A percentile compares a stretch with the other conserved stretches of the same genome.
phyloP scores from a whole-genome alignment of 1,284 basidiomycete species.

The Golubevia sp. region DNA sequence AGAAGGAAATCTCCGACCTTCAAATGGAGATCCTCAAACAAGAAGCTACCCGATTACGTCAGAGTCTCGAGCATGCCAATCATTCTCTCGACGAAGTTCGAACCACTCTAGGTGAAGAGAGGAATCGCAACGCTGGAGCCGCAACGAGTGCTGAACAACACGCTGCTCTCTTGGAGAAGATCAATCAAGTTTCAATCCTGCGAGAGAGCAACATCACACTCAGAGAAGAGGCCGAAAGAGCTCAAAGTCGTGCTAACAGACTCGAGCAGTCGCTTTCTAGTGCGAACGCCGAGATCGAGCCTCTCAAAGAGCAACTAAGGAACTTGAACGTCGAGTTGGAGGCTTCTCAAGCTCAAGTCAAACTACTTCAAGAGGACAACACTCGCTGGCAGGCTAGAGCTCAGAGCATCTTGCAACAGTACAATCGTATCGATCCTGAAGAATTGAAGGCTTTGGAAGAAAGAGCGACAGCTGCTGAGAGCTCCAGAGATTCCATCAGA shows the following conservation, averaged over 20 bases:
- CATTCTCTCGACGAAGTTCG: constrained; percentile 75
- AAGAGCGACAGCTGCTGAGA: constrained; percentile 27
- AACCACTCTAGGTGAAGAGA: constrained; percentile 40
- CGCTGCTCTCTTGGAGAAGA: constrained; percentile 80
- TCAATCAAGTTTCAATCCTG: constrained; percentile 82
- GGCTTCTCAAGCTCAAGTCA: constrained; percentile 72
- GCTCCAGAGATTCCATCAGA: neutral
- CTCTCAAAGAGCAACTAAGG: constrained; percentile 74
- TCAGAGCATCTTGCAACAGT: constrained; percentile 79
- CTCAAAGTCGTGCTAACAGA: constrained; percentile 69
- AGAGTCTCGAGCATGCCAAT: constrained; percentile 75
- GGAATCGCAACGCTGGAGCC: constrained; percentile 19
- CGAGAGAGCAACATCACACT: constrained; percentile 86
- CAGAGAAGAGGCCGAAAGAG: constrained; percentile 75
- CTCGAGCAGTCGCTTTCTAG: constrained; percentile 65
- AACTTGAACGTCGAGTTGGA: constrained; percentile 75
- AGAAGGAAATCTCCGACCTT: constrained; percentile 87
- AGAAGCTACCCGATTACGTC: constrained; percentile 76
- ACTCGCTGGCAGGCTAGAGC: constrained; percentile 84
- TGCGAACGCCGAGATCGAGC: constrained; percentile 72
- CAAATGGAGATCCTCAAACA: constrained; percentile 84
- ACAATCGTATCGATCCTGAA: constrained; percentile 83
- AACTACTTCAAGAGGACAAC: constrained; percentile 77
- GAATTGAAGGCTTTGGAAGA: constrained; percentile 54
- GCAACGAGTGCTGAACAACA: constrained; percentile 77